Percentiles rank a stretch among this genome's conserved stretches.
phyloP scores from a whole-genome alignment of 345 rosid genomes.

The Hibiscus syriacus region DNA sequence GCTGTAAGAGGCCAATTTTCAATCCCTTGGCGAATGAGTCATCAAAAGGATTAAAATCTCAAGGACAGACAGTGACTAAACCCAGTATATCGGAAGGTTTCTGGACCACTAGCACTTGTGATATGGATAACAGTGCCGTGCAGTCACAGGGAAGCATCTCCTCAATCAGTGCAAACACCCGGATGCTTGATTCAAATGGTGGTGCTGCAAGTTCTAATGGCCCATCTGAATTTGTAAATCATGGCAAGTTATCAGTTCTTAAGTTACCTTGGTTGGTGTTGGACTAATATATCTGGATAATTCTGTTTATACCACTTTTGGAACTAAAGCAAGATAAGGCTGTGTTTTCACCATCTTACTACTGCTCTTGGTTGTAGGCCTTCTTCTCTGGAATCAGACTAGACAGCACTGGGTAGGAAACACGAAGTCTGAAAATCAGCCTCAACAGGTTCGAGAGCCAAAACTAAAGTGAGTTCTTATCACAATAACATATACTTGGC shows the following conservation, averaged over 20 bases:
- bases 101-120: constrained; percentile 58
- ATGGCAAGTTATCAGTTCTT: constrained; percentile 38
- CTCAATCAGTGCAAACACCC: constrained; percentile 41
- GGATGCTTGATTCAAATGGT: constrained; percentile 26
- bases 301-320: not conserved
- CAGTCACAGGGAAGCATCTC: constrained; percentile 62
- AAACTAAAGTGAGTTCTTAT: constrained; percentile 44
- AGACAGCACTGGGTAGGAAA: constrained; percentile 66
- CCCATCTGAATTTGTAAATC: constrained; percentile 62
- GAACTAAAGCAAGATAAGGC: not conserved
- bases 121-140: constrained; percentile 47
- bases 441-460: constrained; percentile 45
- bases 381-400: constrained; percentile 65
- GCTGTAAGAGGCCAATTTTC: constrained; percentile 47
- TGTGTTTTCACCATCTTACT: not conserved
- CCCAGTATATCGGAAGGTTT: constrained; percentile 39
- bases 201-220: constrained; percentile 41
- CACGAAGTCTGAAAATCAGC: constrained; percentile 28
- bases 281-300: not conserved
- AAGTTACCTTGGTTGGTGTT: not conserved
- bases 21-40: constrained; percentile 41
- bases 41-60: constrained; percentile 44
- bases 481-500: not conserved
- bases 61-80: constrained; percentile 38
- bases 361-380: constrained; percentile 38